Base-by-base conservation (phyloP, 2,329 filamentous ascomycete genomes). In the Botrytis galanthina region DNA sequence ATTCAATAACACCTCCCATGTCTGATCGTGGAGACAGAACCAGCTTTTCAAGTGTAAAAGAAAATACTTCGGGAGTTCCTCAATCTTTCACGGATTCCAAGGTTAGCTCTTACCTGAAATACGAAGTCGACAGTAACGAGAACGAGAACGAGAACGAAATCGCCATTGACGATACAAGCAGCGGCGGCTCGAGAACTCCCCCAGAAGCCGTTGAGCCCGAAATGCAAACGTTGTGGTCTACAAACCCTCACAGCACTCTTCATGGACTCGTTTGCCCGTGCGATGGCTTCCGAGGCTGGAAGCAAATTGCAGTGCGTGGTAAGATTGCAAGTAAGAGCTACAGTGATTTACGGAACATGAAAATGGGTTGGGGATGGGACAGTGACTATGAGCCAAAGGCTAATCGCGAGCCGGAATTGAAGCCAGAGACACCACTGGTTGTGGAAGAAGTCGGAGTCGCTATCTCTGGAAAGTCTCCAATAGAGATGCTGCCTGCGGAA, bases 401-500 rank as follows among this genome's bases (percentile, higher is more conserved):
- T 14, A 59, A 16, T 51, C 66, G 26, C 14, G 51, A 71, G 8
- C 35, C 60, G 35, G 46, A 61, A 26, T 57, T 59, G 42, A 68
- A 57, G 62, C 60, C 62, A 44, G 64, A 70, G 39, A 42, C 62
- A 29, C n/a, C 68, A 59, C 59, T 59, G 44, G 69, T 66, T 8
- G 26, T 72, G n/a, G 67, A 74, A 68, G 54, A 69, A 59, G 71
- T 60, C 51, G 81, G 74, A 79, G 81, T 75, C 73, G 73, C 74
- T 73, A 46, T 78, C 35, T 82, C 85, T n/a, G 87, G 88, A 73
- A 80, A 84, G 35, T 84, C 91, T 35, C 84, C 86, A 39, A 83
- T 95, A 59, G 92, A 94, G 84, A 87, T 82, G 75, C 85, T 95
- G 12, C 92, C 92, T 0, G 85, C 87, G 70, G 92, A 94, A 82